Base-by-base conservation (phyloP, 257 asterid species). In the Ajuga chamaepitys region DNA sequence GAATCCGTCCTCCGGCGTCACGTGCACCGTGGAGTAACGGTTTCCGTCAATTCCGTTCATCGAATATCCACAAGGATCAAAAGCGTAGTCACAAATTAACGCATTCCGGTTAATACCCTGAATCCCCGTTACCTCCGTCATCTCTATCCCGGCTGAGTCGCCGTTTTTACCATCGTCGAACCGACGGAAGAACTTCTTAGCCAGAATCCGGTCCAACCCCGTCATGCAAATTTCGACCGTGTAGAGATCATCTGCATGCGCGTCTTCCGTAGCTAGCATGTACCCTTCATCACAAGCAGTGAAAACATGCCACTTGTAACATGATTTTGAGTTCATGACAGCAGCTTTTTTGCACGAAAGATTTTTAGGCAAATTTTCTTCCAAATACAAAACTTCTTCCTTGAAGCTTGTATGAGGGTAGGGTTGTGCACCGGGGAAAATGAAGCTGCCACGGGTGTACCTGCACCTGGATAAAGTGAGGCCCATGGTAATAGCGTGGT, bases 211-310 rank as follows among this genome's bases (percentile, higher is more conserved):
- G 79, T 94, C 96, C 22, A 94, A 82, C 61, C 74, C 93, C 0
- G 99, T 94, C 99, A 94, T 94, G 68, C 99, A 94, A 22, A 94
- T 82, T 71, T 94, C 99, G 24, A 88, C 64, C 1, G 95, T 89
- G 83, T 56, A 89, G 1, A 75, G 58, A 37, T 77, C 73, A 26
- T 60, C 77, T 1, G 70, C 58, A 0, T 16, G 59, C 41, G 48
- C 62, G 48, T 28, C 82, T 30, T 47, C 79, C 60, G 30, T 51
- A 32, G 20, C 53, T 0, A 45, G 7, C 68, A 67, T 38, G 51
- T 58, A 46, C n/a, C 72, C 77, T 1, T 73, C 82, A 7, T 80
- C 84, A 9, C 77, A 58, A 0, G 97, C 99, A 0, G 92, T 74
- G 58, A 90, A 94, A 6, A 90, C 95, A 65, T 94, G 96, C 99